A percentile compares a stretch with the other conserved stretches of the same genome.
Evolutionary conservation across 2,329 filamentous ascomycete genomes (phyloP).

Genomic region (Calonectria crousiana): DNA sequence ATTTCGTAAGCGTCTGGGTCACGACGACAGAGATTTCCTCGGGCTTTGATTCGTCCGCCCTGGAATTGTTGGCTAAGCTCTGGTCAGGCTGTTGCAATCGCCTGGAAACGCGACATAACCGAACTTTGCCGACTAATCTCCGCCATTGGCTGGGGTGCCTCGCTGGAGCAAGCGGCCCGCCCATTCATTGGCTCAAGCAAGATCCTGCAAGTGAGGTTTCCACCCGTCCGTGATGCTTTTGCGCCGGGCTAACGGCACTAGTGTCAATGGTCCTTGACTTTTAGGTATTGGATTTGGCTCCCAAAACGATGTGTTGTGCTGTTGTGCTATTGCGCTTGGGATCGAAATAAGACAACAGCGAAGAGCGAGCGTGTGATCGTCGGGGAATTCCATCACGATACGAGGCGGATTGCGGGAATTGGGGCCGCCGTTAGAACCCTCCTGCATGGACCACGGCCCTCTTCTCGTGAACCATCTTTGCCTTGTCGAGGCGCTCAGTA

Average conservation of each 20-base stretch:
- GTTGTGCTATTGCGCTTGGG: constrained; percentile 14
- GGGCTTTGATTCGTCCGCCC: constrained; percentile 34
- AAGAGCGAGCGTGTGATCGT: constrained; percentile 26
- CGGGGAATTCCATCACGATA: constrained; percentile 33
- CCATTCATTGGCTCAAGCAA: constrained; percentile 33
- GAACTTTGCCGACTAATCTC: constrained; percentile 44
- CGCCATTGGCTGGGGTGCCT: constrained; percentile 31
- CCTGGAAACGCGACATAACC: constrained; percentile 28
- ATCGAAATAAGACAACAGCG: constrained; percentile 2
- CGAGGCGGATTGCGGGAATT: constrained; percentile 24
- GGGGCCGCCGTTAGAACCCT: constrained; percentile 29
- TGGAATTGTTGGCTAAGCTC: constrained; percentile 22
- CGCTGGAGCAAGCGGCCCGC: neutral
- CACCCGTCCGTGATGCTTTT: constrained; percentile 33
- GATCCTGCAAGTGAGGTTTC: constrained; percentile 32
- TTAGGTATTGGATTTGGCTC: neutral
- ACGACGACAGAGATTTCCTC: constrained; percentile 41
- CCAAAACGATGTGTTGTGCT: constrained; percentile 9
- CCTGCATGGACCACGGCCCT: constrained; percentile 32
- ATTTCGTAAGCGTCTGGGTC: constrained; percentile 31
- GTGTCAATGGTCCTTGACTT: constrained; percentile 19
- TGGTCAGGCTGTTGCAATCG: constrained; percentile 27
- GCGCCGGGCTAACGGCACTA: constrained; percentile 39
- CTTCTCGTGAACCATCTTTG: constrained; percentile 32
- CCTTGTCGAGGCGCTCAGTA: constrained; percentile 33